Percentiles rank a stretch among this genome's conserved stretches.
Conservation (phyloP, 179 eudicot species). For the Pouteria campechiana region DNA sequence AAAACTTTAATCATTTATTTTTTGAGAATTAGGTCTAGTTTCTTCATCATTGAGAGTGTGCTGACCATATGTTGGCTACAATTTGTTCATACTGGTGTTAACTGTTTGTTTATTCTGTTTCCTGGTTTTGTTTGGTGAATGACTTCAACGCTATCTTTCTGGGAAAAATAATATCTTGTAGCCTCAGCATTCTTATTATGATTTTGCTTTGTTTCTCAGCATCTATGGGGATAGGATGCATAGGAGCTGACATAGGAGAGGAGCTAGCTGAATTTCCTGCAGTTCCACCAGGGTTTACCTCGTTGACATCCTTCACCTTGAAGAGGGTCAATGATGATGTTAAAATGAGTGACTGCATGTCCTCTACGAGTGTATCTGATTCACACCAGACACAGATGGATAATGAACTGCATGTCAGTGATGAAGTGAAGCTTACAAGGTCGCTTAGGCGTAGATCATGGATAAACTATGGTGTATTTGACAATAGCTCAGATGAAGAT, state of each 20-base stretch:
- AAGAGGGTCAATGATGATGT: slow-evolving; percentile 43
- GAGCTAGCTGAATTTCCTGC: slow-evolving; percentile 69
- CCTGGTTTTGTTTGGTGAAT: too few species aligned
- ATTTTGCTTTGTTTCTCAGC: slow-evolving; percentile 22
- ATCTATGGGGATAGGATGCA: slow-evolving; percentile 67
- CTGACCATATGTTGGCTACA: too few species aligned
- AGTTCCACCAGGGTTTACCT: slow-evolving; percentile 95
- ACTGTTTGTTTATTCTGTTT: too few species aligned
- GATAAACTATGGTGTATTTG: slow-evolving; percentile 34
- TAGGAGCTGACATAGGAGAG: slow-evolving; percentile 46
- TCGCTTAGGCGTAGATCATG: slow-evolving; percentile 45
- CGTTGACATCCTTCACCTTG: slow-evolving; percentile 47
- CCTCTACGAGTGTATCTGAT: slow-evolving; percentile 38
- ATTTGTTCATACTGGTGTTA: too few species aligned
- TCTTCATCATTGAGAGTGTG: too few species aligned
- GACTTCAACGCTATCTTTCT: too few species aligned
- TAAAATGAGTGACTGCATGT: slow-evolving; percentile 29
- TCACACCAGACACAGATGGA: slow-evolving; percentile 24
- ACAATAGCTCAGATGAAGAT: slow-evolving; percentile 54
- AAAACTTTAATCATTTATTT: too few species aligned
- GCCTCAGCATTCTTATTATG: too few species aligned
- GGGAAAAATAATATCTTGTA: too few species aligned
- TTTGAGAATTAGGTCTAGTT: too few species aligned
- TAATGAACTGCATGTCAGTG: slow-evolving; percentile 20
- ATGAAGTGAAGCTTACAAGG: slow-evolving; percentile 32